Conservation (phyloP, 2,329 filamentous ascomycete genomes). For the Fusarium sp. region DNA sequence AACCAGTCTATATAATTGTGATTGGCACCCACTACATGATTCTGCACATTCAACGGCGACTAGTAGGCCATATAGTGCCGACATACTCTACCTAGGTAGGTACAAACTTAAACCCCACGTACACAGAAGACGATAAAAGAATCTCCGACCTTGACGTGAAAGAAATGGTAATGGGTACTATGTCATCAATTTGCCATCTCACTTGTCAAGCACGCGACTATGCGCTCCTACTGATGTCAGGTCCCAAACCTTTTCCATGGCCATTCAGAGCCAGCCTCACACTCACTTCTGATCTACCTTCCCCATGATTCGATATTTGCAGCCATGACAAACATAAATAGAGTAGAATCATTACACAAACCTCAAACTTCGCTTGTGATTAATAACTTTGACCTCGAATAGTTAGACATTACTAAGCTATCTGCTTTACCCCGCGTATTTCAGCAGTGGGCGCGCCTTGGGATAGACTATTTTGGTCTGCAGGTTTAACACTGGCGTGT, state of each 20-base stretch:
- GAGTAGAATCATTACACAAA: background rate
- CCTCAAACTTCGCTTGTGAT: constrained; percentile 2
- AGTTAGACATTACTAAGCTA: constrained; percentile 25
- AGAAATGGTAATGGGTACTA: background rate
- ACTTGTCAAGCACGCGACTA: constrained; percentile 23
- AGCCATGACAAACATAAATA: constrained; percentile 3
- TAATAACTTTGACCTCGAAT: background rate
- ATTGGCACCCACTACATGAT: background rate
- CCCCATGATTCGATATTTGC: background rate
- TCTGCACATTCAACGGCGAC: background rate
- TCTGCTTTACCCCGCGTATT: constrained; percentile 25
- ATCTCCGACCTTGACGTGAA: background rate
- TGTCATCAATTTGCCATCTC: background rate
- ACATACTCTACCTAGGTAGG: background rate
- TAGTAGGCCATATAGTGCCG: background rate
- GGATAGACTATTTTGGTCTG: constrained; percentile 39
- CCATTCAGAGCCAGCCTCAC: background rate
- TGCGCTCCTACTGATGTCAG: constrained; percentile 17
- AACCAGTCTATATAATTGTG: background rate
- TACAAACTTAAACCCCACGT: background rate
- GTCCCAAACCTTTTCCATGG: background rate
- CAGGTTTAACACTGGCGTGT: constrained; percentile 25
- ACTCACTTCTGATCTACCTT: background rate
- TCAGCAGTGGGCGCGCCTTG: constrained; percentile 16
- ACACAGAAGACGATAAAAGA: background rate